These are phyloP conservation scores for Morella rubra DNA, from an alignment of 306 rosid genomes.

Conservation along the genomic window DNA sequence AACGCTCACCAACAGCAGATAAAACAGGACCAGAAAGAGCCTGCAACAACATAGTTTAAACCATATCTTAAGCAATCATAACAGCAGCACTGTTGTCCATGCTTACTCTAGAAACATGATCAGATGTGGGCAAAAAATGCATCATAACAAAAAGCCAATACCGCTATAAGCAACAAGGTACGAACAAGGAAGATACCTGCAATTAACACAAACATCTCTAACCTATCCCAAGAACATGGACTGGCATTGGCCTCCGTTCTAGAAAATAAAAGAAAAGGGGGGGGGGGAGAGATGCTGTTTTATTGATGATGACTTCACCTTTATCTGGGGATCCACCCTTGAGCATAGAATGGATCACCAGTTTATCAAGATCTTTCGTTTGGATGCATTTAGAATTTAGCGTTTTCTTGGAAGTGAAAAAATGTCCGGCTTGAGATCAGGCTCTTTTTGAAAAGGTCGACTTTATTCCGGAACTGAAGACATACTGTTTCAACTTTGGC, in stretches of 20 bases:
- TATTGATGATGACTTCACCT: neutral
- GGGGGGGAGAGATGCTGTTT: neutral
- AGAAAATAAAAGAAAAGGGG: neutral
- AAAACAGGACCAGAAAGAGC: slow-evolving; percentile 95
- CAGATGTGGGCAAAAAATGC: neutral
- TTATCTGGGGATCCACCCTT: too few relatives aligned
- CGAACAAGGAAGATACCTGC: neutral
- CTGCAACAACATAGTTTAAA: slow-evolving; percentile 39
- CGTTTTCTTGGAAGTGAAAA: neutral
- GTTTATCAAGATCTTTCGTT: too few relatives aligned
- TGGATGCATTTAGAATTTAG: too few relatives aligned
- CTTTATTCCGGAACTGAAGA: neutral
- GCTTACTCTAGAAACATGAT: neutral
- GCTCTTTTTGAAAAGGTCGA: neutral
- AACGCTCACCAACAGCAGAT: slow-evolving; percentile 97
- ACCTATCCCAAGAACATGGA: neutral
- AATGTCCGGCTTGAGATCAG: neutral
- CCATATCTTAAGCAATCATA: neutral
- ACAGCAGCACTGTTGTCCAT: neutral
- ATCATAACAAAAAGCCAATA: neutral
- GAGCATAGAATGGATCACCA: too few relatives aligned
- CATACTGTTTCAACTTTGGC: neutral
- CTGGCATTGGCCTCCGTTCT: neutral
- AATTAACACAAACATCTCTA: neutral
- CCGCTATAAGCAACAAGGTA: neutral